Evolutionary conservation across 2,329 filamentous ascomycete genomes (phyloP).

Genomic region (Colletotrichum gloeosporioides): DNA sequence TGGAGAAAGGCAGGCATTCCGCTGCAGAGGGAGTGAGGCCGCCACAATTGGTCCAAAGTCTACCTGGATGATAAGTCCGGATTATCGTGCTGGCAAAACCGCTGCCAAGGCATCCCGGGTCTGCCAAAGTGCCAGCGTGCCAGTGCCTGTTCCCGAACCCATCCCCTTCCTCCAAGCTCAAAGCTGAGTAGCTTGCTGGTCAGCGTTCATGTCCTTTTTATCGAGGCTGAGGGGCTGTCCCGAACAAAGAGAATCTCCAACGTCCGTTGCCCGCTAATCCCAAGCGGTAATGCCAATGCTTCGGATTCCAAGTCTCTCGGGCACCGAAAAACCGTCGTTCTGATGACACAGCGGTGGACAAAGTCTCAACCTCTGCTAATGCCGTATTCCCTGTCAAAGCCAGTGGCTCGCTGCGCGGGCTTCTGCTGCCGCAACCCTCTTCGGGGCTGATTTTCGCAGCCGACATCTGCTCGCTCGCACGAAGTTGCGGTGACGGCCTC

Average conservation of each 20-base stretch:
- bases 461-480: neutral
- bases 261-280: neutral
- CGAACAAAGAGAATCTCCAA: neutral
- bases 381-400: neutral
- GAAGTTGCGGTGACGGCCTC: conserved; percentile 7
- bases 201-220: neutral
- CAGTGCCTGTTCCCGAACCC: neutral
- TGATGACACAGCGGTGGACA: neutral
- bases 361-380: neutral
- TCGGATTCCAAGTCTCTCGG: neutral
- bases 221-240: neutral
- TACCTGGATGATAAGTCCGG: neutral
- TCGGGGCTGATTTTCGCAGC: neutral
- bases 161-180: neutral
- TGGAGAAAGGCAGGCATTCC: neutral
- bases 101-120: neutral
- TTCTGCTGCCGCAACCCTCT: neutral
- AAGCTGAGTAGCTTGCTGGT: neutral
- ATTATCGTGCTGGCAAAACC: neutral
- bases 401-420: neutral
- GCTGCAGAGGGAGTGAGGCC: neutral
- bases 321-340: neutral
- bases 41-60: neutral
- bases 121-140: neutral
- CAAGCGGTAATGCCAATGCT: neutral